phyloP scores from a whole-genome alignment of 352 stramenopile species.

The Phytopythium delawarense region DNA sequence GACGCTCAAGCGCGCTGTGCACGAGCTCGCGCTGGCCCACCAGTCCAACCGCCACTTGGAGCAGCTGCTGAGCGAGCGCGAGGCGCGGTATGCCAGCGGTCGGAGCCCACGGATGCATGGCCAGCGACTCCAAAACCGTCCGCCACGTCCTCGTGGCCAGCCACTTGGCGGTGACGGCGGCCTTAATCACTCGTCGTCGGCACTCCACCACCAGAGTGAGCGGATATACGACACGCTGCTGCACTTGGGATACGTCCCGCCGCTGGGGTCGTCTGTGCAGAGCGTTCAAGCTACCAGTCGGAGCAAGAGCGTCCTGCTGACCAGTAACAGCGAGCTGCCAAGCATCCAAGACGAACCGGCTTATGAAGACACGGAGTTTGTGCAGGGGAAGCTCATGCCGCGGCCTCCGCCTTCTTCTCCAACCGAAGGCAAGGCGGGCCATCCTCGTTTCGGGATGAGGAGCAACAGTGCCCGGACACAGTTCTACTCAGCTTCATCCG shows the following conservation, averaged over 20 bases:
- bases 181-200: slow-evolving; percentile 3
- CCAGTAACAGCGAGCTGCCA: not conserved
- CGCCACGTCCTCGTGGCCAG: not conserved
- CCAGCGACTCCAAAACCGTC: slow-evolving; percentile 3
- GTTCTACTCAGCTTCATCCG: slow-evolving; percentile 10
- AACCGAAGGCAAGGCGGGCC: not conserved
- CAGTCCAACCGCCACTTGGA: slow-evolving; percentile 61
- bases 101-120: slow-evolving; percentile 5
- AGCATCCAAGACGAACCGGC: slow-evolving; percentile 1
- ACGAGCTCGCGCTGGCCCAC: slow-evolving; percentile 41
- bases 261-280: slow-evolving; percentile 8
- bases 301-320: not conserved
- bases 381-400: slow-evolving; percentile 33
- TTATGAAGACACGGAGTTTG: slow-evolving; percentile 19
- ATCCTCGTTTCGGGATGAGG: not conserved
- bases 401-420: slow-evolving; percentile 16
- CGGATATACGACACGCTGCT: slow-evolving; percentile 36
- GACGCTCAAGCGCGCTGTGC: slow-evolving; percentile 61
- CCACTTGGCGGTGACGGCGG: slow-evolving; percentile 3
- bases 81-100: slow-evolving; percentile 25
- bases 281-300: not conserved
- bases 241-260: slow-evolving; percentile 37
- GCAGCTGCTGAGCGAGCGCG: slow-evolving; percentile 26
- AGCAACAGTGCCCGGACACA: slow-evolving; percentile 14
- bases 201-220: slow-evolving; percentile 3